Evolutionary conservation across 345 rosid species (phyloP).

Genomic region (Ricinus communis): DNA sequence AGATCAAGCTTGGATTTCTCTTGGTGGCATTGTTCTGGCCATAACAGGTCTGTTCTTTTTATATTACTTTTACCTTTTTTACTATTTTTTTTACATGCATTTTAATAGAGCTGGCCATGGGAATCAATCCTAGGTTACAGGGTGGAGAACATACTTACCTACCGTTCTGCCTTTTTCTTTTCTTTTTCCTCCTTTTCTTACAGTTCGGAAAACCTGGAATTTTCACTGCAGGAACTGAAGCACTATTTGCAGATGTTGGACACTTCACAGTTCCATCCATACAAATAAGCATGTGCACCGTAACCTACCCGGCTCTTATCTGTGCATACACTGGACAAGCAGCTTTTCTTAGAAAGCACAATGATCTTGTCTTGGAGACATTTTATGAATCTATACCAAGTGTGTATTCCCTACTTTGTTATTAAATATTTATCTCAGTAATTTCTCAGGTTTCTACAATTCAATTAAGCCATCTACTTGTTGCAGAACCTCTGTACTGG

Average conservation of each 20-base stretch:
- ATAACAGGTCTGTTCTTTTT: constrained; percentile 23
- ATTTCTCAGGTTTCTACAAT: background rate
- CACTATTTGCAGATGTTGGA: constrained; percentile 33
- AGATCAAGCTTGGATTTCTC: constrained; percentile 35
- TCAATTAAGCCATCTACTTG: background rate
- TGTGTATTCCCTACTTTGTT: background rate
- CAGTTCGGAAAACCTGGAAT: too few species aligned
- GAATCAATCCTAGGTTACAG: too few species aligned
- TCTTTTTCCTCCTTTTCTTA: too few species aligned
- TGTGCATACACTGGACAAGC: constrained; percentile 39
- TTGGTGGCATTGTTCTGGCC: constrained; percentile 38
- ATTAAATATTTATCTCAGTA: background rate
- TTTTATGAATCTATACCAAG: constrained; percentile 42
- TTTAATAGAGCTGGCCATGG: too few species aligned
- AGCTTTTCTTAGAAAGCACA: constrained; percentile 42
- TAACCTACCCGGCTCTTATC: constrained; percentile 32
- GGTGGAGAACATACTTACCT: too few species aligned
- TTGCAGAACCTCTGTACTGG: constrained; percentile 47
- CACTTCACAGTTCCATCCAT: constrained; percentile 33
- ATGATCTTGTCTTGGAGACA: constrained; percentile 18
- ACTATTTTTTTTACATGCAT: too few species aligned
- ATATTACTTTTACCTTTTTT: too few species aligned
- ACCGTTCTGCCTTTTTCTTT: too few species aligned
- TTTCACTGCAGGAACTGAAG: constrained; percentile 31
- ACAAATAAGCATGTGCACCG: constrained; percentile 33